phyloP scores from a whole-genome alignment of 805 yeast genomes.

The Candida insectalens region DNA sequence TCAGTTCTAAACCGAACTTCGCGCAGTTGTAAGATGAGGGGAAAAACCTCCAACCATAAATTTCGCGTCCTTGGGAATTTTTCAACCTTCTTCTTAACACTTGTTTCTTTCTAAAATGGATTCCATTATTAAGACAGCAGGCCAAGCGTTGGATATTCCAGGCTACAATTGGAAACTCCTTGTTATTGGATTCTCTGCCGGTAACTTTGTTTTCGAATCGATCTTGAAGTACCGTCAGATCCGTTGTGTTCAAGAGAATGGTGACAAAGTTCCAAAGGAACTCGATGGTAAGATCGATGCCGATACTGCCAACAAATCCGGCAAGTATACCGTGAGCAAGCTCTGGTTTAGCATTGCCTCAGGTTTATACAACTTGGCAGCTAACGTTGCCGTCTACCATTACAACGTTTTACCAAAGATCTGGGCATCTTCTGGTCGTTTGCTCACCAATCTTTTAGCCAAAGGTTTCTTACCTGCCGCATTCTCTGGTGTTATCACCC shows the following conservation, averaged over 20 bases:
- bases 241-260: constrained; percentile 38
- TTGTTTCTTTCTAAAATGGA: constrained; percentile 10
- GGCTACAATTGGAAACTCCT: constrained; percentile 73
- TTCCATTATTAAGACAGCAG: constrained; percentile 27
- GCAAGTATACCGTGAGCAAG: constrained; percentile 72
- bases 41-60: too few relatives aligned
- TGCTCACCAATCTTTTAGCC: constrained; percentile 20
- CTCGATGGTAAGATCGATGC: constrained; percentile 58
- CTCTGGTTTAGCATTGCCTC: constrained; percentile 55
- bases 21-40: too few relatives aligned
- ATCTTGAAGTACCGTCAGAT: constrained; percentile 74
- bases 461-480: constrained; percentile 12
- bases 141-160: constrained; percentile 52
- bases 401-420: constrained; percentile 56
- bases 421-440: constrained; percentile 41
- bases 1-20: too few relatives aligned
- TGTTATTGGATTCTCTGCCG: constrained; percentile 63
- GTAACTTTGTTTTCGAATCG: constrained; percentile 67
- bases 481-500: constrained; percentile 52
- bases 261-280: constrained; percentile 50
- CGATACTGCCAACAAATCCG: constrained; percentile 69
- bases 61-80: too few relatives aligned
- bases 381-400: constrained; percentile 49
- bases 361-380: constrained; percentile 38
- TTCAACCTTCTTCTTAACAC: too few relatives aligned